Evolutionary conservation across 257 asterid genomes (phyloP).

Genomic region (Orobanche coerulescens): DNA sequence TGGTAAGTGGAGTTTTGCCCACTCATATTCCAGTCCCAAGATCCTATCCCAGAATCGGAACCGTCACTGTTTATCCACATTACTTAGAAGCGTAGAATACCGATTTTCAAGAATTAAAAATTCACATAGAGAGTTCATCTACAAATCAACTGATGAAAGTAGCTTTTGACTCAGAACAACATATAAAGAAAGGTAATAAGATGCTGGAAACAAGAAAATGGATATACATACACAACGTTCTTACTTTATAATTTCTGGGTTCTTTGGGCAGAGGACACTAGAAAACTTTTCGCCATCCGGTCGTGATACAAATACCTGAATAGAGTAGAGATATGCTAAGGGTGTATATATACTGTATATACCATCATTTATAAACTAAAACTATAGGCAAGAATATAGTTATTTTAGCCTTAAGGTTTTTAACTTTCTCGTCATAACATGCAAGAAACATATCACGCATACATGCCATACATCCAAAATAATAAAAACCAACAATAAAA

Average conservation of each 20-base stretch:
- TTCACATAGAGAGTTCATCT: not conserved
- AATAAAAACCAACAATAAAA: no score
- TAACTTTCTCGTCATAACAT: no score
- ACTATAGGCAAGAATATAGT: no score
- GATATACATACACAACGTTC: constrained; percentile 20
- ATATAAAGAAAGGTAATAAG: constrained; percentile 6
- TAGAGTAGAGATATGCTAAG: constrained; percentile 18
- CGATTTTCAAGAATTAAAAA: not conserved
- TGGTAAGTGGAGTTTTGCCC: constrained; percentile 77
- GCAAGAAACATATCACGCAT: no score
- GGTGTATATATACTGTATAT: no score
- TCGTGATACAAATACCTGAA: constrained; percentile 78
- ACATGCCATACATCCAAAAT: no score
- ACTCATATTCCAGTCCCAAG: constrained; percentile 92
- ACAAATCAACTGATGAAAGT: not conserved
- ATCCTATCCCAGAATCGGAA: constrained; percentile 74
- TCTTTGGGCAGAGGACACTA: constrained; percentile 69
- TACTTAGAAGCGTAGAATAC: constrained; percentile 17
- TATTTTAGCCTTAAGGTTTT: no score
- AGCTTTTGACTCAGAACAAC: constrained; percentile 4
- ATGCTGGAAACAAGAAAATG: not conserved
- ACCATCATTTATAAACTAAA: no score
- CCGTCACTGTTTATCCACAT: constrained; percentile 52
- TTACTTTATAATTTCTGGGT: constrained; percentile 48
- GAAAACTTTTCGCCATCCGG: constrained; percentile 63